Evolutionary conservation across 768 basidiomycete genomes (phyloP).

Genomic region (Crassisporium funariophilum): DNA sequence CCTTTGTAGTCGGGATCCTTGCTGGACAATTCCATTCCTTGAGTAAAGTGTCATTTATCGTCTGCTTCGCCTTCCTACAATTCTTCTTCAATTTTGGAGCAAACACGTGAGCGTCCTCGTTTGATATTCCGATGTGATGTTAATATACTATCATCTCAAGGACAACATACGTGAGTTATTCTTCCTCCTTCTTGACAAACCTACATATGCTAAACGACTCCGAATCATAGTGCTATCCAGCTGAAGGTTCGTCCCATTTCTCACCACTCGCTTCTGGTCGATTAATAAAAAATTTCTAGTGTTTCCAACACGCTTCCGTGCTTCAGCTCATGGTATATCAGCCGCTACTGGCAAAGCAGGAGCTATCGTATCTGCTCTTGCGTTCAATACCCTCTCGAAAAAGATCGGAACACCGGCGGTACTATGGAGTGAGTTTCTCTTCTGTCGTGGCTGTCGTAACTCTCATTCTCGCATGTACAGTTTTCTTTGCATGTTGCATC

Average conservation of each 20-base stretch:
- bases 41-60: constrained; percentile 62
- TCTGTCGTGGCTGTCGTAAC: not conserved
- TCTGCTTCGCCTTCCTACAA: constrained; percentile 72
- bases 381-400: constrained; percentile 63
- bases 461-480: constrained; percentile 30
- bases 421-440: constrained; percentile 66
- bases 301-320: constrained; percentile 76
- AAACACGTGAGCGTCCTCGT: constrained; percentile 49
- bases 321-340: constrained; percentile 72
- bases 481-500: constrained; percentile 68
- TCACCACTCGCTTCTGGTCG: not conserved
- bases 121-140: not conserved
- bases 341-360: constrained; percentile 77
- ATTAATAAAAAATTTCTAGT: constrained; percentile 35
- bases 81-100: constrained; percentile 87
- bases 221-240: constrained; percentile 59
- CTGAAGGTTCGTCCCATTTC: constrained; percentile 41
- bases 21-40: constrained; percentile 65
- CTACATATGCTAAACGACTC: not conserved
- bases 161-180: constrained; percentile 56
- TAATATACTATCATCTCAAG: constrained; percentile 23
- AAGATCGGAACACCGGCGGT: constrained; percentile 65
- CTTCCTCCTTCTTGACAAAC: not conserved
- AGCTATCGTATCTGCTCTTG: constrained; percentile 76
- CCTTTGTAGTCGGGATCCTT: constrained; percentile 57